phyloP scores from a whole-genome alignment of 129 eudicot species.

The Scalesia atractyloides region DNA sequence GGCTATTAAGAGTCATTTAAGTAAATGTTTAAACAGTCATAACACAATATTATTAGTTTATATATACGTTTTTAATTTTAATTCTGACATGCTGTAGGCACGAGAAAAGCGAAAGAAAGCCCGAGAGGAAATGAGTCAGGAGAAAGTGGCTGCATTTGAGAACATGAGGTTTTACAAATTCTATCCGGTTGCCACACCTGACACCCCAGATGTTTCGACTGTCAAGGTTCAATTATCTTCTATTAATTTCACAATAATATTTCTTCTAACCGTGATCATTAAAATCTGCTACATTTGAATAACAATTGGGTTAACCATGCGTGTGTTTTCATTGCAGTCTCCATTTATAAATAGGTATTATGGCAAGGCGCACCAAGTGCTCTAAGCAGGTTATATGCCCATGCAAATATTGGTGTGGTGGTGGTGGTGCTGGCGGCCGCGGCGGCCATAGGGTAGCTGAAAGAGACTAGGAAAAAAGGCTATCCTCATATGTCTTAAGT shows the following conservation, averaged over 20 bases:
- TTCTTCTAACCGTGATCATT: background rate
- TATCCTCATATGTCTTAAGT: slow-evolving; percentile 12
- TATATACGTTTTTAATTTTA: too few relatives aligned
- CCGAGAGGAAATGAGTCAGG: slow-evolving; percentile 66
- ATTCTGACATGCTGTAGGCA: slow-evolving; percentile 42
- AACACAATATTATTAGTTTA: background rate
- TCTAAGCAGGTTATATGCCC: slow-evolving; percentile 33
- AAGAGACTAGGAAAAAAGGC: slow-evolving; percentile 23
- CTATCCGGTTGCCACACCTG: slow-evolving; percentile 74
- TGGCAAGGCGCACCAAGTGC: slow-evolving; percentile 74
- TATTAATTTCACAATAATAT: background rate
- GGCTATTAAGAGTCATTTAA: background rate
- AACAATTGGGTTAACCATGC: slow-evolving; percentile 5
- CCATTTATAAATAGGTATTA: slow-evolving; percentile 82
- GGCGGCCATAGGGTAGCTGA: background rate
- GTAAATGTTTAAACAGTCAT: background rate
- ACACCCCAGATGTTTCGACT: slow-evolving; percentile 78
- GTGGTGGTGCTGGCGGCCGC: background rate
- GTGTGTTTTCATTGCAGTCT: slow-evolving; percentile 38
- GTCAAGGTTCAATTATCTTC: slow-evolving; percentile 63
- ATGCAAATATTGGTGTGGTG: slow-evolving; percentile 7
- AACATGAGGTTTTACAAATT: slow-evolving; percentile 88
- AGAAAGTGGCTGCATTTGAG: slow-evolving; percentile 64
- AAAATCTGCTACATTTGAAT: background rate
- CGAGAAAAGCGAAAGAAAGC: slow-evolving; percentile 79